Conservation (phyloP, 768 basidiomycete genomes). For the Polyporus arcularius region DNA sequence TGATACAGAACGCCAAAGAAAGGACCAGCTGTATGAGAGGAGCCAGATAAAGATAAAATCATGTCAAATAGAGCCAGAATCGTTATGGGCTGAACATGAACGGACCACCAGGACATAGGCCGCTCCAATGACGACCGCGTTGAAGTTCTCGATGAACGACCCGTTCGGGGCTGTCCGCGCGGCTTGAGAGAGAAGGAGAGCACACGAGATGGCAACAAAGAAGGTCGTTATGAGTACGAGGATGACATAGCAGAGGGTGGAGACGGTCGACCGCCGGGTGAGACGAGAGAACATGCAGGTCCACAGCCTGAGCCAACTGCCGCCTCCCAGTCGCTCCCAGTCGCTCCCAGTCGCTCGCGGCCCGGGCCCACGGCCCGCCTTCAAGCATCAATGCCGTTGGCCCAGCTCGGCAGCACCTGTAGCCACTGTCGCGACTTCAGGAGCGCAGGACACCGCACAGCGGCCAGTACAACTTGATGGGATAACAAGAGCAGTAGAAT, state of each 20-base stretch:
- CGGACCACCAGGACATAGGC: constrained; percentile 71
- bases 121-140: constrained; percentile 67
- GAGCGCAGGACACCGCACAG: no score
- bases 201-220: constrained; percentile 62
- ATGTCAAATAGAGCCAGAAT: neutral
- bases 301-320: neutral
- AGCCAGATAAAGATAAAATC: neutral
- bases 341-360: no score
- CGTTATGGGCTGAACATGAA: constrained; percentile 3
- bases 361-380: no score
- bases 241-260: constrained; percentile 51
- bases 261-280: constrained; percentile 50
- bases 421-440: no score
- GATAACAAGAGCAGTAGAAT: no score
- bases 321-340: no score
- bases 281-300: constrained; percentile 30
- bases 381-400: no score
- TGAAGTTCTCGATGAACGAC: constrained; percentile 63
- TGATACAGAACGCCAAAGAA: constrained; percentile 64
- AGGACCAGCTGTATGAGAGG: constrained; percentile 42
- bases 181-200: constrained; percentile 69
- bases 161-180: constrained; percentile 59
- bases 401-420: no score
- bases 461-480: no score
- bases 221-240: constrained; percentile 32